A percentile compares a stretch with the other conserved stretches of the same genome.
These are phyloP conservation scores for Iris pallida DNA, from an alignment of 116 monocot species.

Conservation along the genomic window DNA sequence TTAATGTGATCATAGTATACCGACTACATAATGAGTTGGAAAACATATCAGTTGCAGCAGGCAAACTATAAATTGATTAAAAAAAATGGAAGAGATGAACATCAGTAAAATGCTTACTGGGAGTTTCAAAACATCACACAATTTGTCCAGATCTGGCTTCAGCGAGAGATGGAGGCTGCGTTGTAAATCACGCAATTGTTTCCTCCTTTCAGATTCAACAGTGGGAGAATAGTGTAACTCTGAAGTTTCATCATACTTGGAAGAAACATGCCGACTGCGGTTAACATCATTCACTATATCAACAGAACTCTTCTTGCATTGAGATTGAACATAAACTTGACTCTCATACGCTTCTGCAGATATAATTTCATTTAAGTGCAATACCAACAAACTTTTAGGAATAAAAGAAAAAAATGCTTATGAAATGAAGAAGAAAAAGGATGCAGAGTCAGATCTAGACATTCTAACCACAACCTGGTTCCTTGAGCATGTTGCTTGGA, in stretches of 20 bases:
- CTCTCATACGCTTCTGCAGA: constrained; percentile 10
- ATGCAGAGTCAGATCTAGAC: background rate
- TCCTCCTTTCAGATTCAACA: constrained; percentile 25
- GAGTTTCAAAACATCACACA: constrained; percentile 53
- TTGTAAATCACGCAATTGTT: constrained; percentile 22
- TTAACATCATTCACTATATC: background rate
- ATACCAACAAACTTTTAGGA: background rate
- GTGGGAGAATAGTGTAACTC: constrained; percentile 16
- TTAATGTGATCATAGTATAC: too few species aligned
- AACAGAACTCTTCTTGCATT: too few species aligned
- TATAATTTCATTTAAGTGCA: constrained; percentile 1
- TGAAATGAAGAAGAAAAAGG: background rate
- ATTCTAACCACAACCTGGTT: constrained; percentile 6
- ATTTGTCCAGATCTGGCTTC: constrained; percentile 51
- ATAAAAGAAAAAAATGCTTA: background rate
- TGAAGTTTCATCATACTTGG: constrained; percentile 3
- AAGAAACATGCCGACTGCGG: constrained; percentile 2
- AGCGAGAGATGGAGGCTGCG: constrained; percentile 42
- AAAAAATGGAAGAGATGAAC: background rate
- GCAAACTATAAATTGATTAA: background rate
- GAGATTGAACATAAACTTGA: too few species aligned
- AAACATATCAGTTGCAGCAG: too few species aligned
- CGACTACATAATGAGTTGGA: too few species aligned
- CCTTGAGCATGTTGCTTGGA: background rate
- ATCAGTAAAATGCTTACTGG: constrained; percentile 46